Evolutionary conservation across 164 flowering plant genomes (phyloP).

Genomic region (Tetrastigma voinierianum): DNA sequence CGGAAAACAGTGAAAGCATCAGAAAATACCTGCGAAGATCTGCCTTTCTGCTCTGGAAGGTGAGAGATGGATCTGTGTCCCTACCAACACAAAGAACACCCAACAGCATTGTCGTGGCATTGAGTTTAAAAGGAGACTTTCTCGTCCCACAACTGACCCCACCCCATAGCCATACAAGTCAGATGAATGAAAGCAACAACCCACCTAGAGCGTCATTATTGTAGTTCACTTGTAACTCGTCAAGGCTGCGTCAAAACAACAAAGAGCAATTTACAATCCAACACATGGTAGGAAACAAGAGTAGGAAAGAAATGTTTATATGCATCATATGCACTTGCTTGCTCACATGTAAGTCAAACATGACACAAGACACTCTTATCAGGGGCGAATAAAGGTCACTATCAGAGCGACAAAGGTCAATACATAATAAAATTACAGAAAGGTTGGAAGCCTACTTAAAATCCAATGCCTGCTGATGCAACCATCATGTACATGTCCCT

Average conservation of each 20-base stretch:
- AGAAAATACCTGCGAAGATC: constrained; percentile 73
- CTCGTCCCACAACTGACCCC: constrained; percentile 3
- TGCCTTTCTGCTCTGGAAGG: constrained; percentile 91
- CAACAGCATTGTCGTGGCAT: neutral
- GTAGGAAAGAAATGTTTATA: neutral
- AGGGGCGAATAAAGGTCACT: neutral
- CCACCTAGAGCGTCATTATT: constrained; percentile 97
- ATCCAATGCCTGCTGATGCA: constrained; percentile 98
- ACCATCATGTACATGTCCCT: constrained; percentile 99
- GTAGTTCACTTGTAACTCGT: constrained; percentile 91
- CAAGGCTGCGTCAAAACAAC: constrained; percentile 62
- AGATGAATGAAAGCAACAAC: constrained; percentile 9
- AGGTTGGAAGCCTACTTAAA: constrained; percentile 61
- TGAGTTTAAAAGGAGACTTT: neutral
- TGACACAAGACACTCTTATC: neutral
- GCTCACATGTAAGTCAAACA: neutral
- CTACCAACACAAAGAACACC: constrained; percentile 22
- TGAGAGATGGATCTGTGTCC: constrained; percentile 85
- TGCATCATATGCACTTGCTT: too few species aligned
- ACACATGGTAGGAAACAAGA: neutral
- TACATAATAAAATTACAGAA: neutral
- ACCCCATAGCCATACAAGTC: neutral
- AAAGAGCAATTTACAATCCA: constrained; percentile 2
- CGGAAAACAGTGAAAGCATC: neutral
- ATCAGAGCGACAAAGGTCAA: too few species aligned